Conservation (phyloP, 306 rosid genomes). For the Clitoria ternatea region DNA sequence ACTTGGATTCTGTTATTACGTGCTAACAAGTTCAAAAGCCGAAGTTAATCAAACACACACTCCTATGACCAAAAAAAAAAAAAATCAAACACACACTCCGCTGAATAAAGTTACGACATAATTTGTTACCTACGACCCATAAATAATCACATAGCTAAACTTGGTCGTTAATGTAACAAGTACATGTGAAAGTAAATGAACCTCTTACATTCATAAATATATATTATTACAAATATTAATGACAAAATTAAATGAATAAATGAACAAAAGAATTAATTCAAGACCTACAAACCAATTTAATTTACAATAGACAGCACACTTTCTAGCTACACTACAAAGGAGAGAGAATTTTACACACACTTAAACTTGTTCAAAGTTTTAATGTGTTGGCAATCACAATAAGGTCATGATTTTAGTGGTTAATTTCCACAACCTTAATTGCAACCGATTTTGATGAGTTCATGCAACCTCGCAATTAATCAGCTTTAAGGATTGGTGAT, state of each 20-base stretch:
- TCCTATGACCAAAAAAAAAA: background rate
- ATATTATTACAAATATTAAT: background rate
- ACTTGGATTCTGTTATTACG: no score
- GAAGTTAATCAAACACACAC: background rate
- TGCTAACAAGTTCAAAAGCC: background rate
- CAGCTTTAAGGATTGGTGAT: constrained; percentile 22
- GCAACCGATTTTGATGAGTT: background rate
- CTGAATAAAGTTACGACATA: no score
- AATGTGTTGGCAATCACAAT: no score
- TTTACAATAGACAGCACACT: no score
- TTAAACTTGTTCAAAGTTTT: no score
- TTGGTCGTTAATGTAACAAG: background rate
- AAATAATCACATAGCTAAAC: background rate
- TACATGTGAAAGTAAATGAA: background rate
- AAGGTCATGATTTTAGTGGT: no score
- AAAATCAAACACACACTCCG: no score
- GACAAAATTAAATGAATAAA: background rate
- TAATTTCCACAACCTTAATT: no score
- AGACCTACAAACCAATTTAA: background rate
- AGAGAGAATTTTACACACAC: no score
- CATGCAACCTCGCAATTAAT: background rate
- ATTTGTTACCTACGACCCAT: background rate
- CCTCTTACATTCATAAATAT: background rate
- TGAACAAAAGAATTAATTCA: constrained; percentile 31
- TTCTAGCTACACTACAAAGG: no score